A percentile compares a stretch with the other conserved stretches of the same genome.
Conservation (phyloP, 1,284 basidiomycete genomes). For the Hemileia vastatrix region DNA sequence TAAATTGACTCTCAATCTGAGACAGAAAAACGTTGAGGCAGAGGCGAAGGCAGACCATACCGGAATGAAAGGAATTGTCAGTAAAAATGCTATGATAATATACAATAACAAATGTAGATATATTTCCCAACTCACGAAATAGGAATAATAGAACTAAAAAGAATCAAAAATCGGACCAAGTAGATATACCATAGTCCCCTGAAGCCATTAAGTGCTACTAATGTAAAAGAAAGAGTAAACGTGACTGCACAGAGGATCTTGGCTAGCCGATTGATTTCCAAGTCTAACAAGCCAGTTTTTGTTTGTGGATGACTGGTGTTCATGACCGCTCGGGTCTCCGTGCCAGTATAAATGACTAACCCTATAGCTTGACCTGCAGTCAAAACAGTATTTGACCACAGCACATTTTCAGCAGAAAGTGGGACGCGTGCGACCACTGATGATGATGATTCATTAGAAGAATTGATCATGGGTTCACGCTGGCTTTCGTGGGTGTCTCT, state of each 20-base stretch:
- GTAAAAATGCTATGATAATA: neutral
- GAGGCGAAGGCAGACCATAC: neutral
- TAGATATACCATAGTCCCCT: constrained; percentile 93
- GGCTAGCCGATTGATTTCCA: constrained; percentile 89
- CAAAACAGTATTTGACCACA: constrained; percentile 97
- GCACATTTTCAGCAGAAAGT: constrained; percentile 79
- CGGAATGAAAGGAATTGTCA: neutral
- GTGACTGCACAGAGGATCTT: constrained; percentile 96
- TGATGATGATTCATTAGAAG: neutral
- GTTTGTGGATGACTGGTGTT: constrained; percentile 96
- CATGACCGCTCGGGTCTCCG: constrained; percentile 96
- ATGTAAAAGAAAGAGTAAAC: constrained; percentile 75
- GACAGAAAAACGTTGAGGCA: neutral
- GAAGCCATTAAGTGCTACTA: constrained; percentile 95
- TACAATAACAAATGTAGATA: too few species aligned
- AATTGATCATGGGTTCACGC: constrained; percentile 19
- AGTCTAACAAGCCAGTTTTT: constrained; percentile 81
- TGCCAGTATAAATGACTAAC: constrained; percentile 84
- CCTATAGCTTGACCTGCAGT: constrained; percentile 90
- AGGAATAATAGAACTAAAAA: constrained; percentile 97
- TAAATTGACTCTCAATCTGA: constrained; percentile 86
- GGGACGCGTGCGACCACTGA: constrained; percentile 52
- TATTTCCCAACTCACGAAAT: constrained; percentile 71
- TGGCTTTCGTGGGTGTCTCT: constrained; percentile 15
- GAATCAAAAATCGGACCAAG: constrained; percentile 88